A percentile compares a stretch with the other conserved stretches of the same genome.
Evolutionary conservation across 140 eudicot species (phyloP).

Genomic region (Artemisia princeps): DNA sequence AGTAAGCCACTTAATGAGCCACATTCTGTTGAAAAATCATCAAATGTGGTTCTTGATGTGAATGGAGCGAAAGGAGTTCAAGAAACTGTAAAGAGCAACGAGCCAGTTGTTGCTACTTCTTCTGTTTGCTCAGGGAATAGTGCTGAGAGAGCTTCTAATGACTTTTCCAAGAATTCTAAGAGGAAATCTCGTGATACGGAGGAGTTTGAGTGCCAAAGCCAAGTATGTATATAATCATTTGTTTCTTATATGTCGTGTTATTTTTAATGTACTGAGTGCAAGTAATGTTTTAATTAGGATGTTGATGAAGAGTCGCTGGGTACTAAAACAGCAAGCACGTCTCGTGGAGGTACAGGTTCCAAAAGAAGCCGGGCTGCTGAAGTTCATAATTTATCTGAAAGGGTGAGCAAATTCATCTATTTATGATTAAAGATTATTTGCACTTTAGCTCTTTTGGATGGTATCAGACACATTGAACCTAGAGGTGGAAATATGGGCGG

Average conservation of each 20-base stretch:
- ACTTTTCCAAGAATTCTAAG: conserved; percentile 43
- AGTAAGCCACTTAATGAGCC: conserved; percentile 37
- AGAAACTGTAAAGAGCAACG: conserved; percentile 41
- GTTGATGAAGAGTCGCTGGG: conserved; percentile 67
- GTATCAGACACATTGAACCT: background rate
- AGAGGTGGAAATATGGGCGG: background rate
- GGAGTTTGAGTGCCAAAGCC: conserved; percentile 69
- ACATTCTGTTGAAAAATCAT: conserved; percentile 31
- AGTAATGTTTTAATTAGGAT: conserved; percentile 45
- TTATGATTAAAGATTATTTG: background rate
- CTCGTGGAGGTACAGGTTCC: conserved; percentile 64
- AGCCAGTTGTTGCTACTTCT: conserved; percentile 65
- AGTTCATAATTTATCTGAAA: conserved; percentile 92
- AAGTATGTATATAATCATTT: conserved; percentile 43
- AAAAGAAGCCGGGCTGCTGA: conserved; percentile 99
- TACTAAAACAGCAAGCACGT: conserved; percentile 40
- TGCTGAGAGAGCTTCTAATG: conserved; percentile 68
- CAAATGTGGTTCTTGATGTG: conserved; percentile 27
- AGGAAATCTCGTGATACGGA: conserved; percentile 62
- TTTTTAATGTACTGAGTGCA: conserved; percentile 7
- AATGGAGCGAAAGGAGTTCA: conserved; percentile 26
- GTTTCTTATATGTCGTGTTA: background rate
- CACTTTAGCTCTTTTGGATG: background rate
- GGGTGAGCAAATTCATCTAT: conserved; percentile 49
- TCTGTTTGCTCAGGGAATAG: conserved; percentile 88